Conservation (phyloP, 1,284 basidiomycete genomes). For the Boletus mariae region DNA sequence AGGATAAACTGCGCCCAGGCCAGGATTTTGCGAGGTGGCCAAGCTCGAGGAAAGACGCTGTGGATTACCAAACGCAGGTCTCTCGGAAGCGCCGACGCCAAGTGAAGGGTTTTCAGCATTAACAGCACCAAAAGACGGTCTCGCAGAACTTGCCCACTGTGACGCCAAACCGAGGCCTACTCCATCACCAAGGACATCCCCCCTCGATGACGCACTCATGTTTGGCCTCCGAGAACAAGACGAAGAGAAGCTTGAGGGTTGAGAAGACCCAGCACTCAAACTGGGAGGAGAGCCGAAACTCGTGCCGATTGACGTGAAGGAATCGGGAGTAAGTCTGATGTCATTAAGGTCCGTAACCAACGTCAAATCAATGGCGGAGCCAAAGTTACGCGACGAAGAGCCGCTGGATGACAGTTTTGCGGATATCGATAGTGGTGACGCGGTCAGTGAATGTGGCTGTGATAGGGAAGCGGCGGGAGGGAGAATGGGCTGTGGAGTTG, state of each 20-base stretch:
- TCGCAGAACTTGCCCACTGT: constrained; percentile 20
- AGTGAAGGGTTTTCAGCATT: constrained; percentile 18
- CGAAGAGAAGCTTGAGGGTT: constrained; percentile 27
- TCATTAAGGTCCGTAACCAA: constrained; percentile 29
- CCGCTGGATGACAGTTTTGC: constrained; percentile 19
- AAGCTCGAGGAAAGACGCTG: constrained; percentile 19
- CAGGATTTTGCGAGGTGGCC: constrained; percentile 15
- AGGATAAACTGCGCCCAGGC: constrained; percentile 10
- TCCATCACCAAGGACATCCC: constrained; percentile 21
- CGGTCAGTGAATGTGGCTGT: constrained; percentile 26
- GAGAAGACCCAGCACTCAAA: constrained; percentile 27
- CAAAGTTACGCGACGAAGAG: constrained; percentile 21
- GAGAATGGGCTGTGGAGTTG: constrained; percentile 20
- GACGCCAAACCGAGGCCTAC: constrained; percentile 15
- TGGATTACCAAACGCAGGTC: constrained; percentile 11
- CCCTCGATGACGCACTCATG: constrained; percentile 16
- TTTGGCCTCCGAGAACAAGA: constrained; percentile 23
- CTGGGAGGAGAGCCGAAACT: constrained; percentile 28
- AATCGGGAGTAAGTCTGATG: constrained; percentile 25
- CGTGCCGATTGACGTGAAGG: constrained; percentile 24
- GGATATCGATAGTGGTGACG: constrained; percentile 24
- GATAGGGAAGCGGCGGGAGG: constrained; percentile 25
- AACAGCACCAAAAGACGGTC: constrained; percentile 22
- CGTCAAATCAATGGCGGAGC: constrained; percentile 18
- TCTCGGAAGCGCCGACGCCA: constrained; percentile 15